Percentiles rank a stretch among this genome's conserved stretches.
phyloP scores from a whole-genome alignment of 805 yeast species.

The Candida wancherniae region DNA sequence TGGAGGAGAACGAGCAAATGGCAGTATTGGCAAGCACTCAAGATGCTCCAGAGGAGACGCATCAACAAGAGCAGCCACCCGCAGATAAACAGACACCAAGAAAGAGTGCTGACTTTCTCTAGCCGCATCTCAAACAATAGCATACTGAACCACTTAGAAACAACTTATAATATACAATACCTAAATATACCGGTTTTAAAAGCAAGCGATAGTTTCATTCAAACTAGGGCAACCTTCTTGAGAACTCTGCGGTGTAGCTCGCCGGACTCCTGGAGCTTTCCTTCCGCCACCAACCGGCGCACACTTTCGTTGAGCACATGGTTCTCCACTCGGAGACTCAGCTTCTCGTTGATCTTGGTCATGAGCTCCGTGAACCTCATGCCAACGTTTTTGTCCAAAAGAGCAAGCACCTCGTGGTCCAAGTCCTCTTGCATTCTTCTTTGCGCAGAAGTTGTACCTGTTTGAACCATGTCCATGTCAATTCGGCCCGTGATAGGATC shows the following conservation, averaged over 20 bases:
- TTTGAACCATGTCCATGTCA: conserved; percentile 95
- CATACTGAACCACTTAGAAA: too few relatives aligned
- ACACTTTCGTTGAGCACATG: conserved; percentile 64
- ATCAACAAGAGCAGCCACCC: too few relatives aligned
- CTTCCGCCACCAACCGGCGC: conserved; percentile 66
- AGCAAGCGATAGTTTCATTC: neutral
- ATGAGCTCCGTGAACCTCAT: conserved; percentile 58
- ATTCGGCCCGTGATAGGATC: conserved; percentile 96
- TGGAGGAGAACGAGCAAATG: conserved; percentile 24
- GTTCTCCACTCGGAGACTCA: conserved; percentile 62
- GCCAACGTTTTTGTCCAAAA: conserved; percentile 47
- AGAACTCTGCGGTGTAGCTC: conserved; percentile 67
- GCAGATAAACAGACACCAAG: neutral
- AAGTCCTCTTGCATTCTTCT: conserved; percentile 72
- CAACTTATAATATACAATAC: too few relatives aligned
- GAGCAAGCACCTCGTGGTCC: conserved; percentile 51
- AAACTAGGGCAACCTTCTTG: conserved; percentile 20
- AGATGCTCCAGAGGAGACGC: neutral
- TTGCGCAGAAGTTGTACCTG: conserved; percentile 89
- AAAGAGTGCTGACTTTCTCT: conserved; percentile 7
- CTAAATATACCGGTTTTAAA: too few relatives aligned
- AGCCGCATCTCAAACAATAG: too few relatives aligned
- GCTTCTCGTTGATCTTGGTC: conserved; percentile 60
- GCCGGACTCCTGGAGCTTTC: conserved; percentile 62
- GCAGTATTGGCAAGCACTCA: neutral